Conservation (phyloP, 2,329 filamentous ascomycete species). For the Amauroascus verrucosus region DNA sequence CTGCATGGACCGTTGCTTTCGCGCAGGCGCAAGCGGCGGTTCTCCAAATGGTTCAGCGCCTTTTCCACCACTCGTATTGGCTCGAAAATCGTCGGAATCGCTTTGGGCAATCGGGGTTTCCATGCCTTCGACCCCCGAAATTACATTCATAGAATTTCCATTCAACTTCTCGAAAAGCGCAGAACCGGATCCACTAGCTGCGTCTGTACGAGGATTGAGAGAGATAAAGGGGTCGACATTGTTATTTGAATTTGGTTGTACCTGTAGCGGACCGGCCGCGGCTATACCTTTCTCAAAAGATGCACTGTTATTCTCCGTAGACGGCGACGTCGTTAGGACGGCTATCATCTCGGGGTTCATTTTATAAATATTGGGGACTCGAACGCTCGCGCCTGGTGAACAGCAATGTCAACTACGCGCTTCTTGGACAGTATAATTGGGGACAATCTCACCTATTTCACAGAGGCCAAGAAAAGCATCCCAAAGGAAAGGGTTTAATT, state of each 20-base stretch:
- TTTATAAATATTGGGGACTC: conserved; percentile 78
- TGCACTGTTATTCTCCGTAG: conserved; percentile 24
- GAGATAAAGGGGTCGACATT: conserved; percentile 37
- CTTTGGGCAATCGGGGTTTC: conserved; percentile 53
- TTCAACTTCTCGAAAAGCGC: conserved; percentile 42
- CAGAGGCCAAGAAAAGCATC: conserved; percentile 86
- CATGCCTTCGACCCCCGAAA: conserved; percentile 43
- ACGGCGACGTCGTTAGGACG: conserved; percentile 33
- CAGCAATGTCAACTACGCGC: background rate
- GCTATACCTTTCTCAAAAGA: conserved; percentile 26
- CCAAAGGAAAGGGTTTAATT: conserved; percentile 93
- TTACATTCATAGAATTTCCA: conserved; percentile 36
- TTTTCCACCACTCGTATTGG: conserved; percentile 24
- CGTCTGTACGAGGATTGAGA: conserved; percentile 27
- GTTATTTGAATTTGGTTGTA: conserved; percentile 29
- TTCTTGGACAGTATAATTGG: background rate
- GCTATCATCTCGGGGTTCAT: conserved; percentile 54
- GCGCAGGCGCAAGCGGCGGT: conserved; percentile 34
- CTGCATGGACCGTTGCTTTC: conserved; percentile 47
- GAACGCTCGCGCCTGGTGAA: conserved; percentile 59
- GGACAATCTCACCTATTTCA: conserved; percentile 48
- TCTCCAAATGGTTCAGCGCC: conserved; percentile 30
- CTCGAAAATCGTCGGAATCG: conserved; percentile 33
- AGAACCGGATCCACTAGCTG: conserved; percentile 29
- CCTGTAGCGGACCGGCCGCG: conserved; percentile 28